These are phyloP conservation scores for Polytrichum formosum DNA, from an alignment of 225 moss, liverwort and hornwort species.

Conservation along the genomic window DNA sequence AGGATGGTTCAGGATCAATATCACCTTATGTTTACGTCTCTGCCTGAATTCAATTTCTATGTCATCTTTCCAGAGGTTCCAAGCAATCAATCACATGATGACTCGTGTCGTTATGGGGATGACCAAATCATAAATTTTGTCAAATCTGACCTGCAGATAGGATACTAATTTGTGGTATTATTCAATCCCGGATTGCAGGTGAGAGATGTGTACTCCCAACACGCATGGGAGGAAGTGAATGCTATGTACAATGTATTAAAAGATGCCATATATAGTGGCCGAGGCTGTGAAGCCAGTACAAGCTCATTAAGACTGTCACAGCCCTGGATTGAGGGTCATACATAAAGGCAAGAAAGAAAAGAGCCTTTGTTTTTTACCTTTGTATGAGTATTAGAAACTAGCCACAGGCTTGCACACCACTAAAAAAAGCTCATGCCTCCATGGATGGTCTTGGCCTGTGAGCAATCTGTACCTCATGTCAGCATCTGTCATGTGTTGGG, in stretches of 20 bases:
- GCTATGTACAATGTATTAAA: slow-evolving; percentile 67
- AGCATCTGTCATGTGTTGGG: slow-evolving; percentile 6
- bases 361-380: slow-evolving; percentile 6
- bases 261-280: slow-evolving; percentile 53
- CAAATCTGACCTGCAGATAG: background rate
- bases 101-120: background rate
- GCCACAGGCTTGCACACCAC: slow-evolving; percentile 19
- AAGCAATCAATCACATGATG: background rate
- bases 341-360: slow-evolving; percentile 13
- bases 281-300: slow-evolving; percentile 50
- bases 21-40: no score
- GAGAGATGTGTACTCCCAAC: slow-evolving; percentile 19
- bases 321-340: slow-evolving; percentile 62
- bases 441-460: slow-evolving; percentile 23
- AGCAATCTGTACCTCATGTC: slow-evolving; percentile 10
- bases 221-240: slow-evolving; percentile 55
- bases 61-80: background rate
- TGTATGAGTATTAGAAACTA: slow-evolving; percentile 34
- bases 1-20: background rate
- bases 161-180: background rate
- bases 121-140: background rate
- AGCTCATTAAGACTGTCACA: slow-evolving; percentile 57
- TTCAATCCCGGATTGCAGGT: slow-evolving; percentile 16
- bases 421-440: slow-evolving; percentile 18
- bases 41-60: no score